Evolutionary conservation across 1,139 yeast species (phyloP).

Genomic region (Saccharomyces hybrid): DNA sequence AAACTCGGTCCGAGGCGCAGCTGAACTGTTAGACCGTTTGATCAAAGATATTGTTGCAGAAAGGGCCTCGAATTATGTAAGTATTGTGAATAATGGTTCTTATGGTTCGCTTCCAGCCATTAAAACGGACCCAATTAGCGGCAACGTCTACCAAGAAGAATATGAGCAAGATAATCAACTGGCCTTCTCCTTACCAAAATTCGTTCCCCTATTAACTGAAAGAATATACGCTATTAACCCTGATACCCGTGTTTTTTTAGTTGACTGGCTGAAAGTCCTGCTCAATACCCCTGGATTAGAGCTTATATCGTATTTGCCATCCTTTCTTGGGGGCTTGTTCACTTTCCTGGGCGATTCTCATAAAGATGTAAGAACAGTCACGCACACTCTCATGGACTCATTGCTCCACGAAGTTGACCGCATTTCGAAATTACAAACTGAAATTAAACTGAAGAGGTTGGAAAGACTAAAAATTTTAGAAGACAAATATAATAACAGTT

Average conservation of each 20-base stretch:
- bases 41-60: constrained; percentile 95
- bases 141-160: constrained; percentile 57
- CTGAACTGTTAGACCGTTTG: constrained; percentile 83
- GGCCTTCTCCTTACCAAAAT: constrained; percentile 80
- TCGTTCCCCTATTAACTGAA: constrained; percentile 93
- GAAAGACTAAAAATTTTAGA: too few species aligned
- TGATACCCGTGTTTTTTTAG: constrained; percentile 81
- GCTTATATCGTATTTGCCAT: constrained; percentile 77
- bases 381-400: constrained; percentile 67
- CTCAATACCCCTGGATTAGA: constrained; percentile 93
- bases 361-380: constrained; percentile 80
- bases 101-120: constrained; percentile 41
- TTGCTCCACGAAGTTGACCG: constrained; percentile 75
- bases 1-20: constrained; percentile 89
- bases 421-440: constrained; percentile 55
- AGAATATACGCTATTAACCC: constrained; percentile 91
- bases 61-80: constrained; percentile 83
- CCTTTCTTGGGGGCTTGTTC: constrained; percentile 78
- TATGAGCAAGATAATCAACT: constrained; percentile 54
- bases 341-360: constrained; percentile 78
- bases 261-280: constrained; percentile 85
- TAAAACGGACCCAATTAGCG: constrained; percentile 35
- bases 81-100: constrained; percentile 61
- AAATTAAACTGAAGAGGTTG: too few species aligned
- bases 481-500: constrained; percentile 6